Conservation (phyloP, 2,329 filamentous ascomycete genomes). For the Claviceps sp. region DNA sequence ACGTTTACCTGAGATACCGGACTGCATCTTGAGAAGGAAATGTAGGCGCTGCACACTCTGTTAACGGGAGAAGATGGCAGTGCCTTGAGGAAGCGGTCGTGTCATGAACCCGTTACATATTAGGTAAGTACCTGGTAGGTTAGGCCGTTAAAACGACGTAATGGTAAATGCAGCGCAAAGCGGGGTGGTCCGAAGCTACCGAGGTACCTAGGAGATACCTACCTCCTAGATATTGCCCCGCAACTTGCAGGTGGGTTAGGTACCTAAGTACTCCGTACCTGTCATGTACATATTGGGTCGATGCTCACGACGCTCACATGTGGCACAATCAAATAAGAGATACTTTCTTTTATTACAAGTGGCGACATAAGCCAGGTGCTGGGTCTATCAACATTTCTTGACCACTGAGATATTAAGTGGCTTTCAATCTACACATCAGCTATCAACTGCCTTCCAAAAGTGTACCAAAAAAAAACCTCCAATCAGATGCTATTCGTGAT, state of each 20-base stretch:
- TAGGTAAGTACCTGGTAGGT: too few species aligned
- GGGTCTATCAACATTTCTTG: neutral
- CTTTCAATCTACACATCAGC: slow-evolving; percentile 8
- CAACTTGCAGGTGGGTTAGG: too few species aligned
- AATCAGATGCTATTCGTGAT: slow-evolving; percentile 3
- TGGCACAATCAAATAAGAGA: neutral
- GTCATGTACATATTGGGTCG: too few species aligned
- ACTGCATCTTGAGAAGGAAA: slow-evolving; percentile 46
- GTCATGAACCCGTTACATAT: too few species aligned
- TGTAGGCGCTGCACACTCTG: neutral
- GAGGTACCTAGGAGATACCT: too few species aligned
- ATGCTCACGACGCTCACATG: neutral
- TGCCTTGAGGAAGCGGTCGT: neutral
- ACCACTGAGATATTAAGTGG: slow-evolving; percentile 6
- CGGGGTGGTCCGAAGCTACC: too few species aligned
- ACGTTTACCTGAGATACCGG: slow-evolving; percentile 55
- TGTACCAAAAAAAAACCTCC: slow-evolving; percentile 7
- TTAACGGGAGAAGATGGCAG: neutral
- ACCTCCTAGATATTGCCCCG: too few species aligned
- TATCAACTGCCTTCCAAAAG: slow-evolving; percentile 12
- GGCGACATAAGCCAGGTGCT: slow-evolving; percentile 3
- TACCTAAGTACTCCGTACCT: too few species aligned
- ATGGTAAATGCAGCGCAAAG: too few species aligned
- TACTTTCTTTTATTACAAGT: slow-evolving; percentile 2
- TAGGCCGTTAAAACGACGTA: too few species aligned